Evolutionary conservation across 371 early-diverging fungal species (phyloP), one percentile per base, ranked within the genome.

Genomic region (Rhizopus sp.): DNA sequence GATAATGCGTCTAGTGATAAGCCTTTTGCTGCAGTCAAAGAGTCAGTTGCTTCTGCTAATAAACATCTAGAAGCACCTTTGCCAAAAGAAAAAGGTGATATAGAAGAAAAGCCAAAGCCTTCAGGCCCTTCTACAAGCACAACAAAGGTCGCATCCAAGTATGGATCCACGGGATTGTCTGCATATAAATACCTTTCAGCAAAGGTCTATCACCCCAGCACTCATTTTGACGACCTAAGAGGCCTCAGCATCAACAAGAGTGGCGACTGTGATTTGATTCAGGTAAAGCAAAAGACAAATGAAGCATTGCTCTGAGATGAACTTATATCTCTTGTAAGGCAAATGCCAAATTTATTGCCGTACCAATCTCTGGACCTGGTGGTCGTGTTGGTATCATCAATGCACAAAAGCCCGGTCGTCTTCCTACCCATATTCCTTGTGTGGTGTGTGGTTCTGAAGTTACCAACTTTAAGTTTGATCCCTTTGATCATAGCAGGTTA

Each of bases 301-400:
- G 30, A n/a, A 16, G 0, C 13, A 3, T 7, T 39, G 40, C 7
- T 3, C n/a, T 16, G 10, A 15, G 17, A 37, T 40, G 47, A 12
- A n/a, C 15, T 10, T 53, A 44, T 8, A 51, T 3, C 55, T 7
- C 7, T 42, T 29, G 13, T 7, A 57, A 83, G 81, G 73, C 78
- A 5, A 89, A 83, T 46, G 41, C 63, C 34, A 78, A 75, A 53
- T 88, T 82, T 34, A 68, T 93, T 44, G 88, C 89, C 4, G 80
- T 92, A 16, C 84, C 92, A 8, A 70, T 91, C 29, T 64, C 80
- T 12, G 95, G 94, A 5, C 75, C 87, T 30, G 95, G 95, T 31
- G 95, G 95, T 12, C 84, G 91, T 48, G 60, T 95, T 23, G 91
- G 83, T 2, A 77, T 93, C 34, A 77, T 89, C 62, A 76, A 82